Evolutionary conservation across 106 monocot species (phyloP).

Genomic region (Dendrobium catenatum): DNA sequence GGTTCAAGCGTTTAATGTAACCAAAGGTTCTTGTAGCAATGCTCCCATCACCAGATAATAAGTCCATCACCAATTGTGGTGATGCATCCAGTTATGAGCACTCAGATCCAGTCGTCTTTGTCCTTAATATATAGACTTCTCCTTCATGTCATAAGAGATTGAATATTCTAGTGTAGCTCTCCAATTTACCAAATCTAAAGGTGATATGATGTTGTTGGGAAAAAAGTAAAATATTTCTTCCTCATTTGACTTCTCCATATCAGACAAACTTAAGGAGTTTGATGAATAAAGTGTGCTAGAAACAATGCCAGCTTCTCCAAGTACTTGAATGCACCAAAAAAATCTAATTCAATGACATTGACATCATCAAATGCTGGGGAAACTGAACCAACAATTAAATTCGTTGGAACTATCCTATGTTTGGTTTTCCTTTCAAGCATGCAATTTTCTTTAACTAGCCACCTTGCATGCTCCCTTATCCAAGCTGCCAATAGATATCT

Average conservation of each 20-base stretch:
- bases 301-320: constrained; percentile 82
- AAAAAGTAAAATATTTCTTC: constrained; percentile 33
- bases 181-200: constrained; percentile 78
- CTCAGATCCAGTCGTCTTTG: constrained; percentile 53
- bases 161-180: constrained; percentile 71
- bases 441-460: no score
- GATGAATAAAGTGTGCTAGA: constrained; percentile 50
- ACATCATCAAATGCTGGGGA: constrained; percentile 83
- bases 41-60: constrained; percentile 62
- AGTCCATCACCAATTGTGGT: constrained; percentile 50
- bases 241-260: constrained; percentile 7
- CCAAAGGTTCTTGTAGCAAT: constrained; percentile 74
- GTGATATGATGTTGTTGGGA: constrained; percentile 66
- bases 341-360: constrained; percentile 58
- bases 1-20: constrained; percentile 1
- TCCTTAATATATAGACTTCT: constrained; percentile 90
- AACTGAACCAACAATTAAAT: constrained; percentile 22
- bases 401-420: constrained; percentile 48
- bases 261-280: constrained; percentile 9
- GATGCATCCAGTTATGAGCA: constrained; percentile 12
- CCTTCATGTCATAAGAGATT: constrained; percentile 28
- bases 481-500: no score
- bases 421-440: constrained; percentile 39
- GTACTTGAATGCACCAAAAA: constrained; percentile 70
- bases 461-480: no score